Percentiles rank a stretch among this genome's conserved stretches.
Evolutionary conservation across 73 alveolate genomes (phyloP).

Genomic region (Stentor coeruleus): DNA sequence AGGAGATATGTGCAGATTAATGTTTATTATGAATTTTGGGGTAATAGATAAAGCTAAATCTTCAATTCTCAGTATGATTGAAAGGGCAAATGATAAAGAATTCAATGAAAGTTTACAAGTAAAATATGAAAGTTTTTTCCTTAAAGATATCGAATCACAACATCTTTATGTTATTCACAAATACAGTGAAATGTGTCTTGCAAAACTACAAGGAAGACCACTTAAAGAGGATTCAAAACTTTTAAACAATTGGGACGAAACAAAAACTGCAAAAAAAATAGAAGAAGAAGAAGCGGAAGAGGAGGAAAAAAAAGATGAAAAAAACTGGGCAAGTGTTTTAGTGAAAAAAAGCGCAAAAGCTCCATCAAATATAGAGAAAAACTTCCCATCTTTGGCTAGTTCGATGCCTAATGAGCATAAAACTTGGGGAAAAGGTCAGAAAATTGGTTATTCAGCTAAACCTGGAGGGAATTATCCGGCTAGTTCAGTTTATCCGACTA

Average conservation of each 20-base stretch:
- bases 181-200: constrained; percentile 13
- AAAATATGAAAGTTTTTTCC: constrained; percentile 16
- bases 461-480: not conserved
- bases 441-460: too few species aligned
- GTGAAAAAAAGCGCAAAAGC: constrained; percentile 21
- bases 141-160: not conserved
- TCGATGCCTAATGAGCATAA: not conserved
- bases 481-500: too few species aligned
- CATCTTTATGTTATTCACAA: constrained; percentile 11
- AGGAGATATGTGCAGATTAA: not conserved
- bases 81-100: not conserved
- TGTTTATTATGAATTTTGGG: constrained; percentile 25
- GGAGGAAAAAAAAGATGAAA: not conserved
- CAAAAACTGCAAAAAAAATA: not conserved
- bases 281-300: constrained; percentile 2
- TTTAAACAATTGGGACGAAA: constrained; percentile 6
- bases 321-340: not conserved
- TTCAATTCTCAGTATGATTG: constrained; percentile 12
- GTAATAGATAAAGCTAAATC: not conserved
- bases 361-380: not conserved
- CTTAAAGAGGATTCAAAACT: constrained; percentile 6
- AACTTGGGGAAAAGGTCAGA: not conserved
- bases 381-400: constrained; percentile 13
- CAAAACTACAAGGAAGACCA: constrained; percentile 16
- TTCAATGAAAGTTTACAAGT: constrained; percentile 10